Percentiles rank a stretch among this genome's conserved stretches.
phyloP scores from a whole-genome alignment of 176 grass and related monocot species.

The Rhipidocladum racemiflorum region DNA sequence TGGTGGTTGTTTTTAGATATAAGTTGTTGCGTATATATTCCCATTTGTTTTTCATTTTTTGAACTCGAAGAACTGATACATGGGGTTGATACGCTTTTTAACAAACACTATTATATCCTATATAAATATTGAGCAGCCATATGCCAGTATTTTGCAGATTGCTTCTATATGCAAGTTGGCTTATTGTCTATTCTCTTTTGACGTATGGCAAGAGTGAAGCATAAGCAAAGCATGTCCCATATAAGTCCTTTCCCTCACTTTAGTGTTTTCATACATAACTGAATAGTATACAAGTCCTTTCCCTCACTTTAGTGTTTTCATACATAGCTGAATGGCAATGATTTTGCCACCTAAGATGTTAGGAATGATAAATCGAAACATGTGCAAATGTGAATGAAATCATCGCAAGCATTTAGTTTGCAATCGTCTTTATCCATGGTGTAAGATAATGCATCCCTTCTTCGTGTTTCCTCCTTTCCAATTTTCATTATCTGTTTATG shows the following conservation, averaged over 20 bases:
- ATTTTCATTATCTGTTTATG: slow-evolving; percentile 7
- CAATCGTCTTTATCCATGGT: slow-evolving; percentile 1
- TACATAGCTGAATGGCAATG: slow-evolving; percentile 19
- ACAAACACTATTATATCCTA: neutral
- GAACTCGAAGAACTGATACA: slow-evolving; percentile 7
- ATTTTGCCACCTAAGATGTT: slow-evolving; percentile 18
- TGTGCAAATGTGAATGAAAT: slow-evolving; percentile 4
- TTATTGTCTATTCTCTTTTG: slow-evolving; percentile 34
- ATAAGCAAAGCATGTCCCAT: slow-evolving; percentile 48
- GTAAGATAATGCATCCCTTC: slow-evolving; percentile 11
- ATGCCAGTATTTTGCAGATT: neutral
- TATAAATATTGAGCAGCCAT: neutral
- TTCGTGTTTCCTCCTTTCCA: neutral
- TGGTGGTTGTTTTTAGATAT: slow-evolving; percentile 39
- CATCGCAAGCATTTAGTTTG: neutral
- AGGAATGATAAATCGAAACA: slow-evolving; percentile 25
- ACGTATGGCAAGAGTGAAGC: slow-evolving; percentile 40
- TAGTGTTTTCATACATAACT: slow-evolving; percentile 32
- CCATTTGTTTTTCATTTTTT: slow-evolving; percentile 13
- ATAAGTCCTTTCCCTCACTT: neutral
- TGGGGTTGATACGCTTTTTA: neutral
- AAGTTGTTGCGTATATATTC: slow-evolving; percentile 29
- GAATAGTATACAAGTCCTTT: slow-evolving; percentile 14
- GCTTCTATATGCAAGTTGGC: slow-evolving; percentile 33
- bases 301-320: slow-evolving; percentile 21